phyloP scores from a whole-genome alignment of 805 yeast genomes.

The Wickerhamiella azyma region DNA sequence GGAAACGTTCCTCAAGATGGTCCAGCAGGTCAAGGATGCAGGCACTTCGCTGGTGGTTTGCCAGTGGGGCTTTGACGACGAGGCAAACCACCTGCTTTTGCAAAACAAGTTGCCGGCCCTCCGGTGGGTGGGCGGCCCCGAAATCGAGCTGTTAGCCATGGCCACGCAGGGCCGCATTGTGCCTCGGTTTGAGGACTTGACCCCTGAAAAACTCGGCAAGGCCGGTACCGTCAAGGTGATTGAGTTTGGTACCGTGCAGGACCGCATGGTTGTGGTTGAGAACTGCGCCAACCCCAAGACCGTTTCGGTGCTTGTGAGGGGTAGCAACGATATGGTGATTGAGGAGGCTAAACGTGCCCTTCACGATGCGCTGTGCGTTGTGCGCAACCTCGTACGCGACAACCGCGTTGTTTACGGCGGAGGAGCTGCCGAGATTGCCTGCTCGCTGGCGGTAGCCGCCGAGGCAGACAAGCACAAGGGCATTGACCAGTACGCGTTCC shows the following conservation, averaged over 20 bases:
- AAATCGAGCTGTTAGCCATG: conserved; percentile 86
- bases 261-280: conserved; percentile 89
- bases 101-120: conserved; percentile 88
- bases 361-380: conserved; percentile 95
- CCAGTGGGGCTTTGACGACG: conserved; percentile 99
- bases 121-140: conserved; percentile 99
- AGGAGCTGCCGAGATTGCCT: conserved; percentile 93
- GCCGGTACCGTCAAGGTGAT: conserved; percentile 80
- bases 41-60: conserved; percentile 96
- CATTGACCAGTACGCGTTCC: conserved; percentile 94
- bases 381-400: conserved; percentile 84
- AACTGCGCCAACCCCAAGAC: conserved; percentile 76
- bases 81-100: conserved; percentile 83
- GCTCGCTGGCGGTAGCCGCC: conserved; percentile 79
- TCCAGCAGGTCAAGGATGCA: conserved; percentile 63
- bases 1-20: conserved; percentile 82
- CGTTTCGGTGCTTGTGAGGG: conserved; percentile 86
- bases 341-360: conserved; percentile 95
- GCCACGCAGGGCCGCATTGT: conserved; percentile 97
- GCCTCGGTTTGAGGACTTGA: conserved; percentile 88
- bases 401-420: conserved; percentile 97
- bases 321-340: conserved; percentile 93
- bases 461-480: conserved; percentile 91
- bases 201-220: conserved; percentile 66
- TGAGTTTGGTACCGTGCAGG: conserved; percentile 92